Conservation (phyloP, 345 rosid genomes). For the Rhizophora mangle region DNA sequence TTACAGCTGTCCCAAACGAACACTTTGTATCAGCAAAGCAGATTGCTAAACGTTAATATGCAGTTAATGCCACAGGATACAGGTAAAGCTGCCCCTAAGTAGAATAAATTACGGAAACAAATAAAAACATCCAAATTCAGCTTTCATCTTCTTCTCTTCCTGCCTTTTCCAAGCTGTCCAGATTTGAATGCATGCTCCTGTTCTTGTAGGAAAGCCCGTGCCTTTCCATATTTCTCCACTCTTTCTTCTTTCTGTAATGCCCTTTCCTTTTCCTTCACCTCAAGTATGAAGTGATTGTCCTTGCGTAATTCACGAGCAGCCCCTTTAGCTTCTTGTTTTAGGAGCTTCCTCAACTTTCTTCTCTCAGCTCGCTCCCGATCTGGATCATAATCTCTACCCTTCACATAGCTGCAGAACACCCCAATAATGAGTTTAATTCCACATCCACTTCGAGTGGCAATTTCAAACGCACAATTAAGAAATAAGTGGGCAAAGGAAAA, state of each 20-base stretch:
- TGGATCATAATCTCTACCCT: conserved; percentile 92
- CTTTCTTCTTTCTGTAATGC: conserved; percentile 51
- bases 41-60: no score
- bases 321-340: conserved; percentile 63
- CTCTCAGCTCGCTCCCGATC: conserved; percentile 68
- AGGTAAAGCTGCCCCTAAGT: no score
- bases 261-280: conserved; percentile 62
- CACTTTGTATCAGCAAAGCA: no score
- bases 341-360: conserved; percentile 56
- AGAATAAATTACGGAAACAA: not conserved
- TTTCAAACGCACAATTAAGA: not conserved
- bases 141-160: conserved; percentile 47
- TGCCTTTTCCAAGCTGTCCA: conserved; percentile 82
- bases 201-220: conserved; percentile 82
- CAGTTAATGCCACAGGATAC: no score
- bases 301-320: conserved; percentile 83
- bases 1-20: no score
- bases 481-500: not conserved
- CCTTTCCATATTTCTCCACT: conserved; percentile 64
- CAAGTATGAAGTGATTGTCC: conserved; percentile 55
- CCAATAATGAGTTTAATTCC: conserved; percentile 11
- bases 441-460: no score
- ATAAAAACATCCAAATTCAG: not conserved
- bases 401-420: conserved; percentile 63
- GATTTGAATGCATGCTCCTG: conserved; percentile 85